Conservation (phyloP, 106 monocot genomes). For the Gastrodia elata region DNA sequence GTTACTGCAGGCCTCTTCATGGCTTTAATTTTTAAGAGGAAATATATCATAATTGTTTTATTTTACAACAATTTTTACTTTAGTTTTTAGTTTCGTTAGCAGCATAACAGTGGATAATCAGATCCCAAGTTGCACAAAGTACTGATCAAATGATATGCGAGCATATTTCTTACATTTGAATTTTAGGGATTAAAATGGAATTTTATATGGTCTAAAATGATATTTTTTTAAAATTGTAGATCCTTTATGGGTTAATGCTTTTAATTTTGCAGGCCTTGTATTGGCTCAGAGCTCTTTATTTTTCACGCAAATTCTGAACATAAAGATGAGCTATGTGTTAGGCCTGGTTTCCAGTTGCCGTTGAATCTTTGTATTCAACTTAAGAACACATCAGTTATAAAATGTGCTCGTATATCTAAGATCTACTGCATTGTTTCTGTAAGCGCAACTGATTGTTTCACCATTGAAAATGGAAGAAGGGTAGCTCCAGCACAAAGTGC, state of each 20-base stretch:
- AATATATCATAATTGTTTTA: too few relatives aligned
- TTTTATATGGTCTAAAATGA: too few relatives aligned
- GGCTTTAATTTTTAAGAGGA: not conserved
- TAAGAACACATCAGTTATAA: slow-evolving; percentile 18
- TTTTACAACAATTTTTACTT: too few relatives aligned
- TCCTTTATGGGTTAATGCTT: not conserved
- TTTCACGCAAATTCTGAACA: slow-evolving; percentile 25
- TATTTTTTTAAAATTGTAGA: not conserved
- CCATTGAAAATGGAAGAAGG: not conserved
- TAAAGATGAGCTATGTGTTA: slow-evolving; percentile 13
- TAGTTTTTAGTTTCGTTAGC: too few relatives aligned
- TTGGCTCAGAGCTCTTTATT: slow-evolving; percentile 58
- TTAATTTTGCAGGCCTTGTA: slow-evolving; percentile 45
- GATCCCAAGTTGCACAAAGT: too few relatives aligned
- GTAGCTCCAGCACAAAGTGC: slow-evolving; percentile 9
- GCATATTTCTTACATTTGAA: too few relatives aligned
- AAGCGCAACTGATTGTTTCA: slow-evolving; percentile 14
- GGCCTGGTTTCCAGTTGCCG: slow-evolving; percentile 29
- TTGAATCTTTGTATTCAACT: slow-evolving; percentile 58
- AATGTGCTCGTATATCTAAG: slow-evolving; percentile 14
- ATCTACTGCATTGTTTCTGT: slow-evolving; percentile 48
- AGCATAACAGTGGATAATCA: too few relatives aligned
- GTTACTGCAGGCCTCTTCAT: too few relatives aligned
- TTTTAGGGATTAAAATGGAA: too few relatives aligned
- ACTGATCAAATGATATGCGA: too few relatives aligned